A percentile compares a stretch with the other conserved stretches of the same genome.
Evolutionary conservation across 352 stramenopile species (phyloP).

Genomic region (Pythium coloratum): DNA sequence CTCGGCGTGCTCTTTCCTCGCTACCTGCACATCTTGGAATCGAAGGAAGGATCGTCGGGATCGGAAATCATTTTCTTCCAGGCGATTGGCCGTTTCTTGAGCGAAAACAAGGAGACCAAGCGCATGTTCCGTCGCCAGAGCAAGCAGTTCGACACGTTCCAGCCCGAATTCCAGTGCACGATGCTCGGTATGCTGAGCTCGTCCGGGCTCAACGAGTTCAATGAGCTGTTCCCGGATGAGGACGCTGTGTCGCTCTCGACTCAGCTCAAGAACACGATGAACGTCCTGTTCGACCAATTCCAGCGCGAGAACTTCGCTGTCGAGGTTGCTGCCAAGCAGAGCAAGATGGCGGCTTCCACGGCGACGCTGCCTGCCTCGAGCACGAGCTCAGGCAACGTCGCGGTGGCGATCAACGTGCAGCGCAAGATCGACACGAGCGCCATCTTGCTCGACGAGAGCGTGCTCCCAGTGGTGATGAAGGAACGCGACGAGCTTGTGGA

Average conservation of each 20-base stretch:
- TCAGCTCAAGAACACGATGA: slow-evolving; percentile 68
- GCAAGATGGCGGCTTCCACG: not conserved
- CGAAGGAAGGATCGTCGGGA: not conserved
- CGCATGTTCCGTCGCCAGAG: slow-evolving; percentile 77
- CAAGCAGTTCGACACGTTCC: slow-evolving; percentile 59
- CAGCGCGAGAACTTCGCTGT: slow-evolving; percentile 59
- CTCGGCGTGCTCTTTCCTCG: slow-evolving; percentile 63
- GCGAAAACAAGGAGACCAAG: slow-evolving; percentile 83
- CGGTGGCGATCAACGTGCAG: slow-evolving; percentile 46
- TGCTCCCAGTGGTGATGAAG: slow-evolving; percentile 52
- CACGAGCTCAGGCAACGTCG: not conserved
- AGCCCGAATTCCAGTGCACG: slow-evolving; percentile 68
- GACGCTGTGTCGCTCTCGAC: slow-evolving; percentile 48
- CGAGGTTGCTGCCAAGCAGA: slow-evolving; percentile 18
- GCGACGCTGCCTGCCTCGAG: not conserved
- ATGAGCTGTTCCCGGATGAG: slow-evolving; percentile 65
- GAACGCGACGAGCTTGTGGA: slow-evolving; percentile 29
- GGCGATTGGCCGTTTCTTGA: slow-evolving; percentile 60
- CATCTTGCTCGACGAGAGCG: slow-evolving; percentile 60
- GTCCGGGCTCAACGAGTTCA: slow-evolving; percentile 69
- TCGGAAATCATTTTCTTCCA: slow-evolving; percentile 44
- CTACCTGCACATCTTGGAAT: slow-evolving; percentile 40
- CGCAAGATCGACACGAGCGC: slow-evolving; percentile 78
- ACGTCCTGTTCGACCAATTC: slow-evolving; percentile 72
- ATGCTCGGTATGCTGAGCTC: slow-evolving; percentile 68